Conservation (phyloP, 192 early-diverging fungal genomes). For the Diversispora epigaea region DNA sequence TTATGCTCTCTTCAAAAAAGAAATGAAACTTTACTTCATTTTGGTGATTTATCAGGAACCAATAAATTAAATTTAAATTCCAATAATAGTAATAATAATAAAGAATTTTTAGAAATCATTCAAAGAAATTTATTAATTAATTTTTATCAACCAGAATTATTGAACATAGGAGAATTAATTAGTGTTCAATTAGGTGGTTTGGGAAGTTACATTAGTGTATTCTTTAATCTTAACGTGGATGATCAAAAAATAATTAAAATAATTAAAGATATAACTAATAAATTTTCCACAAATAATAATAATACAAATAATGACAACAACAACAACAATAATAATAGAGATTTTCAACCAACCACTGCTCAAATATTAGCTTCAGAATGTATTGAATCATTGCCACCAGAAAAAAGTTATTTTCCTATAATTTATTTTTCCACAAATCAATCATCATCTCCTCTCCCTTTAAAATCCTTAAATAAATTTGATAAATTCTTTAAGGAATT, state of each 20-base stretch:
- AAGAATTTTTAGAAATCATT: conserved; percentile 40
- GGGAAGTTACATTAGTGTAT: conserved; percentile 49
- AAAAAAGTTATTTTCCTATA: conserved; percentile 4
- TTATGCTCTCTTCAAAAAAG: conserved; percentile 41
- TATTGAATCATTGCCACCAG: not conserved
- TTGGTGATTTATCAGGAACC: conserved; percentile 54
- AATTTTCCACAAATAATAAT: conserved; percentile 33
- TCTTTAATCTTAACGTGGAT: conserved; percentile 44
- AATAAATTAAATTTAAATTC: conserved; percentile 48
- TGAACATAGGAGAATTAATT: conserved; percentile 44
- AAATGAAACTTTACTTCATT: conserved; percentile 46
- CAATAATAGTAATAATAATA: conserved; percentile 40
- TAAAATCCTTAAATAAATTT: not conserved
- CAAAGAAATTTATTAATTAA: conserved; percentile 52
- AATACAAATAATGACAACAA: not conserved
- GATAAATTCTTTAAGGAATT: conserved; percentile 34
- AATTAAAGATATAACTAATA: conserved; percentile 41
- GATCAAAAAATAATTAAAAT: conserved; percentile 21
- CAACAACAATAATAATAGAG: not conserved
- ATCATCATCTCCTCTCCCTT: conserved; percentile 28
- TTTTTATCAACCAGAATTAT: conserved; percentile 41
- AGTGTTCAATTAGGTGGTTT: conserved; percentile 51
- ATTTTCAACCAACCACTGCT: not conserved
- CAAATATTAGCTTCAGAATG: not conserved
- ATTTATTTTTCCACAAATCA: conserved; percentile 46